These are phyloP conservation scores for Fusarium sp. DNA, from an alignment of 2,329 filamentous ascomycete genomes.

Conservation along the genomic window DNA sequence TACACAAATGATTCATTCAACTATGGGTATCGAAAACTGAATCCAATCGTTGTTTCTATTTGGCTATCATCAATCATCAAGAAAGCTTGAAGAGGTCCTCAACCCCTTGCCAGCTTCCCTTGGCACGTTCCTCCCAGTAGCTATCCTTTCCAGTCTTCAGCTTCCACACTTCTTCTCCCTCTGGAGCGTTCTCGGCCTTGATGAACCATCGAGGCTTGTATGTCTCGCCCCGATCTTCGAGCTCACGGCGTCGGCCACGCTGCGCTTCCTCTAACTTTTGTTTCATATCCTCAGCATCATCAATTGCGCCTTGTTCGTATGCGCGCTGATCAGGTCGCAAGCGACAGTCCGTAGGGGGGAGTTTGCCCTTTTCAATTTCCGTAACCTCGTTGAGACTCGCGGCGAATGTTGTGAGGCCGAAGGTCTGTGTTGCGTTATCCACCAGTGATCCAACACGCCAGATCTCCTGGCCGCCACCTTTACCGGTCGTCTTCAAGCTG, in stretches of 20 bases:
- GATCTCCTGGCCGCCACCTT: constrained; percentile 73
- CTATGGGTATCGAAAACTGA: constrained; percentile 30
- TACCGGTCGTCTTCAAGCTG: constrained; percentile 74
- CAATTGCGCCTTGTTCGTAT: constrained; percentile 83
- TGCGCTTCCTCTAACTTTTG: constrained; percentile 88
- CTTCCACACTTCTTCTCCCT: constrained; percentile 78
- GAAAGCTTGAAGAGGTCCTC: constrained; percentile 62
- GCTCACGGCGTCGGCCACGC: constrained; percentile 76
- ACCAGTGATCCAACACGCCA: constrained; percentile 86
- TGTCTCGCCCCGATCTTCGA: constrained; percentile 80
- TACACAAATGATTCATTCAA: constrained; percentile 5
- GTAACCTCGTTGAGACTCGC: constrained; percentile 91
- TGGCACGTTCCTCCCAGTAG: constrained; percentile 90
- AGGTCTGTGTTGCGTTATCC: constrained; percentile 81
- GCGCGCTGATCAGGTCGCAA: constrained; percentile 89
- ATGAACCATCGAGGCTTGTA: constrained; percentile 89
- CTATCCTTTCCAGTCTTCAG: constrained; percentile 85
- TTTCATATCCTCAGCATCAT: constrained; percentile 87
- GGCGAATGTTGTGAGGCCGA: constrained; percentile 90
- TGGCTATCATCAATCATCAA: constrained; percentile 35
- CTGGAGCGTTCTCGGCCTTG: constrained; percentile 70
- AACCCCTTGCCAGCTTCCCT: constrained; percentile 73
- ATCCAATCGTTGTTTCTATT: constrained; percentile 30
- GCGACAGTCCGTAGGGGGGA: constrained; percentile 86
- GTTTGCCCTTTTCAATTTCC: constrained; percentile 76